phyloP scores from a whole-genome alignment of 2,329 filamentous ascomycete species.

The Diatrype stigma region DNA sequence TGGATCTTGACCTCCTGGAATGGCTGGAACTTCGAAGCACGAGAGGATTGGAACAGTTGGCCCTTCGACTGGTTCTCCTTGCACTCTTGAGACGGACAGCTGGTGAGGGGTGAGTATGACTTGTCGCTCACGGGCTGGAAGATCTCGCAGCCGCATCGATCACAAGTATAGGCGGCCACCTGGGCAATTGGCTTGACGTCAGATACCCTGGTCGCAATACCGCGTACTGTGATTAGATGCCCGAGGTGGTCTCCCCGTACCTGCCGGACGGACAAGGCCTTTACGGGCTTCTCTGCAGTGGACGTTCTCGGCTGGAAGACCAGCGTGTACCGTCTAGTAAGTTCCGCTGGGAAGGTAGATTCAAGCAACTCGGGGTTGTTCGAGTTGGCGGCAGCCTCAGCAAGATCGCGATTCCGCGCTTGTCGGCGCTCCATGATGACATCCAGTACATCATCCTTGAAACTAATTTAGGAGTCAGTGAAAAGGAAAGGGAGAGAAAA shows the following conservation, averaged over 20 bases:
- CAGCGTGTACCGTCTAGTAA: slow-evolving; percentile 90
- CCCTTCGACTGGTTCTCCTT: slow-evolving; percentile 87
- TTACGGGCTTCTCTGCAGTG: slow-evolving; percentile 57
- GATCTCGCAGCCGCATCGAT: slow-evolving; percentile 92
- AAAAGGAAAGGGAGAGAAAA: slow-evolving; percentile 10
- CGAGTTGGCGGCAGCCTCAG: slow-evolving; percentile 60
- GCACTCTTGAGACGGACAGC: slow-evolving; percentile 89
- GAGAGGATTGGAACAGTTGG: slow-evolving; percentile 88
- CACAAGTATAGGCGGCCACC: slow-evolving; percentile 96
- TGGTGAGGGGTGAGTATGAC: slow-evolving; percentile 80
- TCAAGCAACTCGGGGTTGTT: slow-evolving; percentile 62
- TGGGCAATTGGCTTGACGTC: slow-evolving; percentile 98
- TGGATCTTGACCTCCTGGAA: slow-evolving; percentile 99
- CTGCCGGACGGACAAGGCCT: slow-evolving; percentile 82
- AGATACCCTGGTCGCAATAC: slow-evolving; percentile 91
- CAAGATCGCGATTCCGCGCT: slow-evolving; percentile 75
- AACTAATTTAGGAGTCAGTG: slow-evolving; percentile 48
- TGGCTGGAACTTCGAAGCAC: slow-evolving; percentile 92
- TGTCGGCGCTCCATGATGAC: slow-evolving; percentile 92
- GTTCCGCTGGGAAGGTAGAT: slow-evolving; percentile 82
- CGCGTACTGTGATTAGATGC: slow-evolving; percentile 86
- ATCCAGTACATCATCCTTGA: slow-evolving; percentile 96
- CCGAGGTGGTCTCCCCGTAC: slow-evolving; percentile 91
- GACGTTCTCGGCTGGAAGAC: slow-evolving; percentile 91
- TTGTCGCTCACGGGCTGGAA: slow-evolving; percentile 94